Percentiles rank a stretch among this genome's conserved stretches.
These are phyloP conservation scores for Yamadazyma oceani DNA, from an alignment of 1,139 yeast species.

Conservation along the genomic window DNA sequence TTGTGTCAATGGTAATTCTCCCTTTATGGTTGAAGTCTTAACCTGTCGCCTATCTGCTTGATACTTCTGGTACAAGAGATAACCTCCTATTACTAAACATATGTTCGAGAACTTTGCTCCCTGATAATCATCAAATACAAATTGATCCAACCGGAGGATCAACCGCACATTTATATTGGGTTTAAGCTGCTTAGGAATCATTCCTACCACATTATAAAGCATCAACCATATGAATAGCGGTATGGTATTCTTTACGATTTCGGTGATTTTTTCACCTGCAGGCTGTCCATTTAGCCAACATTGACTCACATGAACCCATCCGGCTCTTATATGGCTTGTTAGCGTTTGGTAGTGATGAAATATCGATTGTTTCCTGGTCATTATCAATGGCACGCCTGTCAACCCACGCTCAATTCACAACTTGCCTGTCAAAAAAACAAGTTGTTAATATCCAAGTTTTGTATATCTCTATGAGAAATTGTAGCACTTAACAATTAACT, in stretches of 20 bases:
- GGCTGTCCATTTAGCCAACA: conserved; percentile 38
- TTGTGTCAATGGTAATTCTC: too few species aligned
- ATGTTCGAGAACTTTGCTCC: conserved; percentile 18
- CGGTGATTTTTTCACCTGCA: conserved; percentile 26
- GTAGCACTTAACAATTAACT: too few species aligned
- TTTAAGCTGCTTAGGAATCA: conserved; percentile 54
- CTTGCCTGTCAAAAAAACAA: too few species aligned
- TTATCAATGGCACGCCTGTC: too few species aligned
- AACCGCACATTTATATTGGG: conserved; percentile 56
- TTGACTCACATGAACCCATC: conserved; percentile 7
- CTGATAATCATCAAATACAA: conserved; percentile 25
- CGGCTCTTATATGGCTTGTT: not conserved
- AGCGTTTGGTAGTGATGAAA: conserved; percentile 1
- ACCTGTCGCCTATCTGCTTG: not conserved
- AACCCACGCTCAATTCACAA: too few species aligned
- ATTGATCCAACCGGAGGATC: conserved; percentile 41
- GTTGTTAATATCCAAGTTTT: too few species aligned
- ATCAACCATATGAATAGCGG: conserved; percentile 59
- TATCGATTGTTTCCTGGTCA: too few species aligned
- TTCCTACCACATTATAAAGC: conserved; percentile 60
- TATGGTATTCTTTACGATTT: conserved; percentile 47
- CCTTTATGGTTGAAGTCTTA: too few species aligned
- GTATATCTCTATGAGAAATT: too few species aligned
- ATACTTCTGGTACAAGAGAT: conserved; percentile 1
- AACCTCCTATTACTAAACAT: conserved; percentile 11